Evolutionary conservation across 768 basidiomycete species (phyloP), one percentile per base, ranked within the genome.

Genomic region (Russula abietina): DNA sequence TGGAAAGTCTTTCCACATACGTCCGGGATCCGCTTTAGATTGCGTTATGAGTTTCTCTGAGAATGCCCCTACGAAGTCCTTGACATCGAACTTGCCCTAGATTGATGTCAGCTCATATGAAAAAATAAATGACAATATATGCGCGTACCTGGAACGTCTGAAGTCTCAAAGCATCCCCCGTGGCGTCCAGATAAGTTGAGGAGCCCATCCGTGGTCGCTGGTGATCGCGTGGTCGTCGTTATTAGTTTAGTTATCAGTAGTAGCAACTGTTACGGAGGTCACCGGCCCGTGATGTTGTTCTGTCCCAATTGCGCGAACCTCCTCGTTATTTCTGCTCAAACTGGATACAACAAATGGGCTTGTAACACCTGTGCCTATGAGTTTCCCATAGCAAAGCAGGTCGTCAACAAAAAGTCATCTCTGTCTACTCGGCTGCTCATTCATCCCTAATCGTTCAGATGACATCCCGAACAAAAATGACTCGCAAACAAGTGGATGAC

Each of bases 301-400:
- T 98, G 96, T 72, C 96, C 96, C 33, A 91, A 88, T 57, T 98
- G 96, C 70, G 85, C 91, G 32, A 98, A 98, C 73, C 79, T 92
- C 49, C 82, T 95, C 17, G 80, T 88, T 50, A 86, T 92, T 54
- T 89, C 87, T 5, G 78, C 83, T 7, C 88, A 89, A 64, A 86
- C 86, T 0, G 87, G 89, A 1, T 86, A 85, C 72, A 90, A 96
- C 76, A 93, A 93, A 78, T 96, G 92, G 89, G 87, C 87, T 0
- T 98, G 94, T 72, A 90, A 91, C 68, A 86, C 89, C 1, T 98
- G 97, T 72, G 87, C 97, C 3, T 99, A 98, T 72, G 92, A 98
- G 70, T 98, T 95, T 71, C 90, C 91, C 0, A 92, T 96, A 69
- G 82, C 84, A 3, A 89, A 93, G 70, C 90, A 91, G 76, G 91